Evolutionary conservation across 2,329 filamentous ascomycete species (phyloP).

Genomic region (Helicocarpus griseus): DNA sequence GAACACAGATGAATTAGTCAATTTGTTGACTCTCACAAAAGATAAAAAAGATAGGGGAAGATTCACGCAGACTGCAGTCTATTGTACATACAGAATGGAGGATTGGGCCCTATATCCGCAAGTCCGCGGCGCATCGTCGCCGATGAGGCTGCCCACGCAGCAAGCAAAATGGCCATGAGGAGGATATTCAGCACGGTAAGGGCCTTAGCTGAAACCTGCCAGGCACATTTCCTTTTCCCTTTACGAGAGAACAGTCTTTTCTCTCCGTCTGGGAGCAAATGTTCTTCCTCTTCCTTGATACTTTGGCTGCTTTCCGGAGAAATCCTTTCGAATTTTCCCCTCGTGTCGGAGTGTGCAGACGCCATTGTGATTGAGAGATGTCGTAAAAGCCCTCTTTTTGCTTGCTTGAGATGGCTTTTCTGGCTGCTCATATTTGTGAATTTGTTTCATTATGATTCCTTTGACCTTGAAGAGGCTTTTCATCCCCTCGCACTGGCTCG

Average conservation of each 20-base stretch:
- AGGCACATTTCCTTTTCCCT: neutral
- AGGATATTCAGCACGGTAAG: neutral
- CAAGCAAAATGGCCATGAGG: conserved; percentile 1
- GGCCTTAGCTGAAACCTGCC: neutral
- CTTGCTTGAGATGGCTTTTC: too few species aligned
- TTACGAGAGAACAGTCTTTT: neutral
- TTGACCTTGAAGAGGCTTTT: too few species aligned
- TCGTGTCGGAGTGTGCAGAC: too few species aligned
- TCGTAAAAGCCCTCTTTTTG: too few species aligned
- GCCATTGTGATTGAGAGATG: too few species aligned
- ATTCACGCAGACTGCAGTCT: too few species aligned
- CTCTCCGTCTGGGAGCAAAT: neutral
- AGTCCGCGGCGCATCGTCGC: neutral
- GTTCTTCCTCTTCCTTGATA: neutral
- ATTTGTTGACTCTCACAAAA: neutral
- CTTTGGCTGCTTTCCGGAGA: too few species aligned
- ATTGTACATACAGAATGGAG: conserved; percentile 5
- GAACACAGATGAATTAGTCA: neutral
- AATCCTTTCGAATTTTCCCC: too few species aligned
- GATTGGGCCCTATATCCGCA: neutral
- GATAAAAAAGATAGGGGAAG: neutral
- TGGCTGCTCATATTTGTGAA: too few species aligned
- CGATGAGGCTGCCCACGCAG: neutral
- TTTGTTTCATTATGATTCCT: too few species aligned
- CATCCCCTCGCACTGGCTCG: too few species aligned